Evolutionary conservation across 192 early-diverging fungal species (phyloP), one percentile per base, ranked within the genome.

Genomic region (Coemansia biformis): DNA sequence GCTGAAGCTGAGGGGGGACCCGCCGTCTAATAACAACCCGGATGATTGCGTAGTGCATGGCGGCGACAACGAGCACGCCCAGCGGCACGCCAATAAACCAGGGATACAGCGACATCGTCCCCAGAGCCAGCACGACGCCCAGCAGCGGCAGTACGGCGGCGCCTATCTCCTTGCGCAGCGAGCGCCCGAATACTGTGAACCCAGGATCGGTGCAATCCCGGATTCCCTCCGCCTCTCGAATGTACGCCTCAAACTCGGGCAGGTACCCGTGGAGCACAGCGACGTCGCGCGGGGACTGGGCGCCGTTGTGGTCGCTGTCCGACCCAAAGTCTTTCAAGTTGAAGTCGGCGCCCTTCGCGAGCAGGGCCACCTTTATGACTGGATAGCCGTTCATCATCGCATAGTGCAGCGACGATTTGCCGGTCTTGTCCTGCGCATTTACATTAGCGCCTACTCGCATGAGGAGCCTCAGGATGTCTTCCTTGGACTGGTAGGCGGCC

Each of bases 391-490:
- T 78, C 44, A 84, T 81, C 41, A 95, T 80, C 8, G 88, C 90
- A 87, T 90, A 98, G 62, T 98, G 93, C 46, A 98, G 66, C 0
- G 92, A 82, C 5, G 91, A 88, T 49, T 87, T 86, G 48, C 85
- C 82, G 16, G 79, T 78, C 29, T 73, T 62, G 60, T 96, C 93
- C 30, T 59, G 67, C 15, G 79, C 64, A 26, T 86, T 77, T 13
- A 93, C 51, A 4, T 61, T 76, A 4, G 93, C 90, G 13, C 83
- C 85, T 22, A 81, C 61, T 19, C 74, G 69, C 19, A 96, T 45
- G 22, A 96, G 66, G 26, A 87, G 68, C 39, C 84, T 78, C 8
- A 90, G 75, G 22, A 81, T 78, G 18, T 81, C 49, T 24, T 82
- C 77, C 61, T 89, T 87, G 2, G 85, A 86, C 60, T 91, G 86